phyloP scores from a whole-genome alignment of 2,329 filamentous ascomycete species.

The Graphilbum fragrans region DNA sequence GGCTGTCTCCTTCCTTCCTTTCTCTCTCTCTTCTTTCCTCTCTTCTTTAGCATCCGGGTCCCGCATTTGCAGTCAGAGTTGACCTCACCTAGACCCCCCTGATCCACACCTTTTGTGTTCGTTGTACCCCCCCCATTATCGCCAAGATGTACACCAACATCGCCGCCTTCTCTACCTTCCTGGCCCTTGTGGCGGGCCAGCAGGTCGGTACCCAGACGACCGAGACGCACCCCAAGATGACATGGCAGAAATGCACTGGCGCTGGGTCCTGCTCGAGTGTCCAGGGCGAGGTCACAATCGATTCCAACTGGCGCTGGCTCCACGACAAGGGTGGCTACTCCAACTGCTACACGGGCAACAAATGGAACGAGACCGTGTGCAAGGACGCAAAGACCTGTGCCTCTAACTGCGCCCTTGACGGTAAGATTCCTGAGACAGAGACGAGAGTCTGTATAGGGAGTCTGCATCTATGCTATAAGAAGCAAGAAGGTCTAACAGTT shows the following conservation, averaged over 20 bases:
- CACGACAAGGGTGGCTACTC: slow-evolving; percentile 31
- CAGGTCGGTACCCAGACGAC: slow-evolving; percentile 30
- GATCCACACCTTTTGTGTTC: background rate
- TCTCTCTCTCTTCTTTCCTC: too few species aligned
- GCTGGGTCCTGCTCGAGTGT: slow-evolving; percentile 33
- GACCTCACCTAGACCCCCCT: too few species aligned
- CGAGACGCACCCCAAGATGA: slow-evolving; percentile 39
- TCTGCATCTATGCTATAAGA: background rate
- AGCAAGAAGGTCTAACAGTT: background rate
- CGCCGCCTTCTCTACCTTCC: background rate
- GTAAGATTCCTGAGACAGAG: too few species aligned
- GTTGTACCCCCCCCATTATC: background rate
- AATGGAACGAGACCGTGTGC: slow-evolving; percentile 34
- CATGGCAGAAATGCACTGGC: slow-evolving; percentile 36
- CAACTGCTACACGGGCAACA: slow-evolving; percentile 38
- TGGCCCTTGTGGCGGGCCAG: slow-evolving; percentile 21
- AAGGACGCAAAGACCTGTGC: slow-evolving; percentile 36
- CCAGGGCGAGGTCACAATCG: slow-evolving; percentile 36
- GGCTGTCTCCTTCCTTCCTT: too few species aligned
- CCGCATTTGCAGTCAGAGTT: too few species aligned
- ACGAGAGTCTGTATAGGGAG: background rate
- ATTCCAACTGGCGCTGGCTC: slow-evolving; percentile 48
- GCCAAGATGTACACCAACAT: background rate
- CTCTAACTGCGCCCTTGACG: slow-evolving; percentile 42
- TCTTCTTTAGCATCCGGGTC: too few species aligned